Conservation (phyloP, 2,329 filamentous ascomycete species). For the Pseudogymnoascus sp. region DNA sequence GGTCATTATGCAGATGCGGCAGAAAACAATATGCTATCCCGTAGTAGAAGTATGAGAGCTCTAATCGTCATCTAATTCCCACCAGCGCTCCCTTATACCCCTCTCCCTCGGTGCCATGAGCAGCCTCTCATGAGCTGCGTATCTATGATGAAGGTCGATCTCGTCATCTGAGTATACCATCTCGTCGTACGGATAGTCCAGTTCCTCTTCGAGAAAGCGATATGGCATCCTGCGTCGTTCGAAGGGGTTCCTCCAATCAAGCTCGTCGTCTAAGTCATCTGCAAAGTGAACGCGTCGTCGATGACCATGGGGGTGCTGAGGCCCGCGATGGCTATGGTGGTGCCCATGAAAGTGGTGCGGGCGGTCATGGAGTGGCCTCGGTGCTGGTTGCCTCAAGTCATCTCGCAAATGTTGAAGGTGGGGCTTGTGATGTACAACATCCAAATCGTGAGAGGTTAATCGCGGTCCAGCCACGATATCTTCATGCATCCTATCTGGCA, state of each 20-base stretch:
- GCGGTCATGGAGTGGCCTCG: background rate
- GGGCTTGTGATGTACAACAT: background rate
- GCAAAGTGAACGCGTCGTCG: background rate
- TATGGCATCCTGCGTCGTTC: slow-evolving; percentile 6
- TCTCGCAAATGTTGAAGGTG: background rate
- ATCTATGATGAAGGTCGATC: background rate
- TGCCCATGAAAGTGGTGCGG: background rate
- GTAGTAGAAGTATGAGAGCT: background rate
- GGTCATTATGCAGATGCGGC: background rate
- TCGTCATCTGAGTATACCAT: background rate
- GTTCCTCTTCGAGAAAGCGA: background rate
- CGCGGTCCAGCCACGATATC: background rate
- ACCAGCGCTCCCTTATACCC: background rate
- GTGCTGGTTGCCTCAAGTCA: background rate
- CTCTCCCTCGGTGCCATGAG: slow-evolving; percentile 2
- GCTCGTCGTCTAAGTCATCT: background rate
- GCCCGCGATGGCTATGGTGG: background rate
- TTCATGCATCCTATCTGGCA: background rate
- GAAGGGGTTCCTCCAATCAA: background rate
- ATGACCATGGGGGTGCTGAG: background rate
- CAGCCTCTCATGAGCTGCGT: background rate
- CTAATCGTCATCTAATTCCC: slow-evolving; percentile 9
- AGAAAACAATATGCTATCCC: background rate
- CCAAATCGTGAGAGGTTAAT: background rate
- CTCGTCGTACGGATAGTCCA: slow-evolving; percentile 3